These are phyloP conservation scores for Leccinellum rugosiceps DNA, from an alignment of 768 basidiomycete species.

Conservation along the genomic window DNA sequence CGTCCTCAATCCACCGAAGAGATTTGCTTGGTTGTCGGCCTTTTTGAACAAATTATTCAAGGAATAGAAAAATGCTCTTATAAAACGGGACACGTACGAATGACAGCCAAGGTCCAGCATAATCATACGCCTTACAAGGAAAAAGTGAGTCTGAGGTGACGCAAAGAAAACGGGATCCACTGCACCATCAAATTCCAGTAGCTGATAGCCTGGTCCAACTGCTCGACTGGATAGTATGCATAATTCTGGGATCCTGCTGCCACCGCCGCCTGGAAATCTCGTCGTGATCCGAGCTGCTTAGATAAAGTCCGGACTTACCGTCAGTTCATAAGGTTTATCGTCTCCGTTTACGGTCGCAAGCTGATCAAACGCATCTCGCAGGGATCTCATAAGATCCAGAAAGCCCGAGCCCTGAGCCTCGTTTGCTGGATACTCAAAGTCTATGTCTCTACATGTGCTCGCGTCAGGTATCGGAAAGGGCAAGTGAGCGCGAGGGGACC, in stretches of 20 bases:
- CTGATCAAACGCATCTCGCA: conserved; percentile 60
- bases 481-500: conserved; percentile 11
- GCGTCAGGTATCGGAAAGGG: not conserved
- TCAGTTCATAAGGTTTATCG: conserved; percentile 53
- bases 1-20: conserved; percentile 64
- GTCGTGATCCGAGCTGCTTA: not conserved
- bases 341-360: conserved; percentile 62
- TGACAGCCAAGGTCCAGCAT: conserved; percentile 75
- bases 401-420: conserved; percentile 62
- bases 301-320: conserved; percentile 28
- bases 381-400: conserved; percentile 57
- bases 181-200: conserved; percentile 83
- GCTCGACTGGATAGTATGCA: conserved; percentile 51
- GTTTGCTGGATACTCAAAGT: conserved; percentile 74
- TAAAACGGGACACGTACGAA: conserved; percentile 40
- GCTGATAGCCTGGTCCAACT: conserved; percentile 62
- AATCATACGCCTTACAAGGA: conserved; percentile 61
- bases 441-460: conserved; percentile 53
- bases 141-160: not conserved
- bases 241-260: conserved; percentile 62
- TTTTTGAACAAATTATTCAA: conserved; percentile 18
- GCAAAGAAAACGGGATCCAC: not conserved
- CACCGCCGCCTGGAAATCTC: conserved; percentile 45
- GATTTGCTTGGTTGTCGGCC: conserved; percentile 59
- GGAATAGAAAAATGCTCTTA: not conserved